Percentiles rank a stretch among this genome's conserved stretches.
phyloP scores from a whole-genome alignment of 2,329 filamentous ascomycete genomes.

The Fusarium musae region DNA sequence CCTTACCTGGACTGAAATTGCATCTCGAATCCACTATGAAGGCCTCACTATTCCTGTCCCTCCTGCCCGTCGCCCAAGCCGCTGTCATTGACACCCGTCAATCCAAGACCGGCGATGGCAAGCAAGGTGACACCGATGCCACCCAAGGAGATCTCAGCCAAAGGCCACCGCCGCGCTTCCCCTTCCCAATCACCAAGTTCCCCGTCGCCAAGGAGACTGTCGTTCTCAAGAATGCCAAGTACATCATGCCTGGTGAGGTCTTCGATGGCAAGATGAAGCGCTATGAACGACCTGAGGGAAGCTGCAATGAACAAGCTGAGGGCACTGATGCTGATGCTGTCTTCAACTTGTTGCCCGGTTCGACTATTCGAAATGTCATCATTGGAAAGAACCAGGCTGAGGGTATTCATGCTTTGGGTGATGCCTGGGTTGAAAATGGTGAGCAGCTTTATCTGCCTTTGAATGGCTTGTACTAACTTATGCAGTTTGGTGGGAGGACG shows the following conservation, averaged over 20 bases:
- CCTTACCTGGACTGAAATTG: accelerated
- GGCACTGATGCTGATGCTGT: slow-evolving; percentile 54
- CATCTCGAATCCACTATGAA: slow-evolving; percentile 31
- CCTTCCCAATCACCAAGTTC: slow-evolving; percentile 46
- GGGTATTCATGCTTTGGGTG: slow-evolving; percentile 47
- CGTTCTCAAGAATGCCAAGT: slow-evolving; percentile 44
- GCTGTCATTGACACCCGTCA: slow-evolving; percentile 29
- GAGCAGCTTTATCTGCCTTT: accelerated
- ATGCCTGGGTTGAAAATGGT: slow-evolving; percentile 49
- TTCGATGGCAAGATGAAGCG: slow-evolving; percentile 52
- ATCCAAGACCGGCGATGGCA: slow-evolving; percentile 41
- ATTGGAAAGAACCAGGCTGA: slow-evolving; percentile 52
- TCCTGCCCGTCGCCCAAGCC: slow-evolving; percentile 36
- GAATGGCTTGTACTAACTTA: neutral
- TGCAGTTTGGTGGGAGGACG: slow-evolving; percentile 47
- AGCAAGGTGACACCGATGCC: slow-evolving; percentile 34
- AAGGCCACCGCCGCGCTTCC: slow-evolving; percentile 46
- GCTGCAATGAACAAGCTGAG: slow-evolving; percentile 58
- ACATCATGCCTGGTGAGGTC: slow-evolving; percentile 46
- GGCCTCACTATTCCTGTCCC: slow-evolving; percentile 28
- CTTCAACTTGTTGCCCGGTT: slow-evolving; percentile 51
- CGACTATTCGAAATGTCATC: slow-evolving; percentile 53
- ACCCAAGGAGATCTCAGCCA: slow-evolving; percentile 43
- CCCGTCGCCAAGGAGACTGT: slow-evolving; percentile 45
- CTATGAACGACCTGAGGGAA: slow-evolving; percentile 53